phyloP scores from a whole-genome alignment of 129 eudicot species.

The Arctium minus region DNA sequence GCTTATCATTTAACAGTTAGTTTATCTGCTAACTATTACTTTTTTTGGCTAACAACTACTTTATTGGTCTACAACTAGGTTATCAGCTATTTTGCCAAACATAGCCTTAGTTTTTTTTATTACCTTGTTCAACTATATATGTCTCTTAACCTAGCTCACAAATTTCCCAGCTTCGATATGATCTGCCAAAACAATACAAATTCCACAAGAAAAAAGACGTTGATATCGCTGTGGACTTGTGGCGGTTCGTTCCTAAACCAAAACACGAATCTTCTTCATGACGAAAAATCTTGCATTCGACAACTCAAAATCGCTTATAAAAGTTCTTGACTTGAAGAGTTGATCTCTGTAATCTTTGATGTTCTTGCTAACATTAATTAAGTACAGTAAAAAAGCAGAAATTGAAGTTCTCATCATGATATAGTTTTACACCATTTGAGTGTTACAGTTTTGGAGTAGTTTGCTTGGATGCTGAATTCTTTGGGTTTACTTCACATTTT shows the following conservation, averaged over 20 bases:
- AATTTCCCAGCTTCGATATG: slow-evolving; percentile 71
- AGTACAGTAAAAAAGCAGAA: background rate
- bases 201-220: slow-evolving; percentile 96
- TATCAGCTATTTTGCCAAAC: background rate
- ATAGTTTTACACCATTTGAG: background rate
- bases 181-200: slow-evolving; percentile 83
- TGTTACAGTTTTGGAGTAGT: background rate
- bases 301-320: background rate
- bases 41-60: background rate
- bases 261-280: slow-evolving; percentile 15
- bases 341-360: background rate
- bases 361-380: slow-evolving; percentile 2
- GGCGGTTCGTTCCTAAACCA: slow-evolving; percentile 86
- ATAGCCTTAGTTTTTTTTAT: background rate
- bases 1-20: background rate
- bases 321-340: background rate
- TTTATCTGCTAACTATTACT: background rate
- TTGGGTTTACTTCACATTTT: background rate
- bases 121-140: background rate
- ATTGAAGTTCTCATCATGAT: background rate
- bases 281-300: background rate
- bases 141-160: background rate
- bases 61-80: background rate
- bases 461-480: background rate
- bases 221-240: slow-evolving; percentile 87